A percentile compares a stretch with the other conserved stretches of the same genome.
phyloP scores from a whole-genome alignment of 1,139 yeast species.

The Kluyveromyces sp. region DNA sequence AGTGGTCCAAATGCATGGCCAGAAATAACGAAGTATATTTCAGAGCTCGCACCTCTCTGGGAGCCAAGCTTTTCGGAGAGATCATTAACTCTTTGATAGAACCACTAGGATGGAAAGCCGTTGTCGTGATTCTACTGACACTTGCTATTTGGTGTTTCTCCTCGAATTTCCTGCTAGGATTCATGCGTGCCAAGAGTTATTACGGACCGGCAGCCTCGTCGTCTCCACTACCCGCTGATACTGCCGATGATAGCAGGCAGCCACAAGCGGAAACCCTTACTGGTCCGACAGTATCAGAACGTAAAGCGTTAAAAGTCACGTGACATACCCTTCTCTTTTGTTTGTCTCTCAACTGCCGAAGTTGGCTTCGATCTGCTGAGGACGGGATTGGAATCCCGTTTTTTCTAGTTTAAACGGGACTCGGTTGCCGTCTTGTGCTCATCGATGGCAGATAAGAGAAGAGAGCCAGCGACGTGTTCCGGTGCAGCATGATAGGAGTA shows the following conservation, averaged over 20 bases:
- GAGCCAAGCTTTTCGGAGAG: conserved; percentile 75
- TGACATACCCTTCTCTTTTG: too few relatives aligned
- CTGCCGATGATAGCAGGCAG: neutral
- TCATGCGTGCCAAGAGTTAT: conserved; percentile 29
- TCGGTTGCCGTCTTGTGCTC: neutral
- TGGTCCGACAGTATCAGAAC: neutral
- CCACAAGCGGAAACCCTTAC: neutral
- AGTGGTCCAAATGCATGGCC: conserved; percentile 82
- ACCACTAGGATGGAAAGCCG: conserved; percentile 71
- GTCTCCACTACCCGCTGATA: neutral
- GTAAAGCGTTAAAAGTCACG: neutral
- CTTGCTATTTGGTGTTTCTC: conserved; percentile 27
- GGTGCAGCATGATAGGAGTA: too few relatives aligned
- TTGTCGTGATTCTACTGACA: conserved; percentile 39
- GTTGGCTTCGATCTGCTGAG: too few relatives aligned
- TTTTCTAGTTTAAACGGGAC: neutral
- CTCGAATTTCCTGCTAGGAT: conserved; percentile 30
- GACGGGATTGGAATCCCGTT: neutral
- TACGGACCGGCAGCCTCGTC: conserved; percentile 17
- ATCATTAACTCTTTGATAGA: conserved; percentile 69
- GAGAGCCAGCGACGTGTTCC: too few relatives aligned
- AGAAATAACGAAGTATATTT: conserved; percentile 79
- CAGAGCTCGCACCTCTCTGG: conserved; percentile 53
- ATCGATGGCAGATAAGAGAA: neutral
- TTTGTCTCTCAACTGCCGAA: too few relatives aligned